phyloP scores from a whole-genome alignment of 2,329 filamentous ascomycete species.

The Epicoccum sorghinum region DNA sequence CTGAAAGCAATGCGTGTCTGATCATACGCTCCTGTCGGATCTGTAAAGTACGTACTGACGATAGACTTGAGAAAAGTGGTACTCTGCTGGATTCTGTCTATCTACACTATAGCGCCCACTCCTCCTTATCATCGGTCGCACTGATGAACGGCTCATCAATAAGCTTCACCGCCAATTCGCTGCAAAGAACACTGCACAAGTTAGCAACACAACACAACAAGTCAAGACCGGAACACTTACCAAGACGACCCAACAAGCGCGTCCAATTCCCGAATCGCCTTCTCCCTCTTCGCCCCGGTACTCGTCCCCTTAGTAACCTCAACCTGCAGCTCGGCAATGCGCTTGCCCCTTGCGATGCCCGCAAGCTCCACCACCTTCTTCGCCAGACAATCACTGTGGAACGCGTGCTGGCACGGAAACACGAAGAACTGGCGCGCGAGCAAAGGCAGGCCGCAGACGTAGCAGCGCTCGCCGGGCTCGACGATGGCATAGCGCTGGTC shows the following conservation, averaged over 20 bases:
- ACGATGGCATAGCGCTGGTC: slow-evolving; percentile 94
- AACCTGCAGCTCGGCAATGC: slow-evolving; percentile 84
- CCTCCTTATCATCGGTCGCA: slow-evolving; percentile 72
- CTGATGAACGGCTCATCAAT: slow-evolving; percentile 92
- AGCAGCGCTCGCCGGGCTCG: slow-evolving; percentile 93
- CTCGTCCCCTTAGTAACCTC: slow-evolving; percentile 80
- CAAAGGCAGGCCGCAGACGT: slow-evolving; percentile 82
- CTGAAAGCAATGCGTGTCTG: no score
- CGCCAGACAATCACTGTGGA: slow-evolving; percentile 93
- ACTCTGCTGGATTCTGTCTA: no score
- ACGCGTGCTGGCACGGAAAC: slow-evolving; percentile 97
- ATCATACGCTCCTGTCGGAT: no score
- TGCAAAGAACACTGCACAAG: slow-evolving; percentile 78
- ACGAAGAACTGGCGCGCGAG: slow-evolving; percentile 95
- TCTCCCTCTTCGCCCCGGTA: slow-evolving; percentile 74
- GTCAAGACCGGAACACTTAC: slow-evolving; percentile 56
- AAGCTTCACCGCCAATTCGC: slow-evolving; percentile 91
- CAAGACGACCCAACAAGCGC: slow-evolving; percentile 88
- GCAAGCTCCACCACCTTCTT: slow-evolving; percentile 83
- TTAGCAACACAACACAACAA: slow-evolving; percentile 23
- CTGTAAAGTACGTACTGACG: no score
- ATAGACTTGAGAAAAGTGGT: no score
- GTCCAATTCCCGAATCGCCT: slow-evolving; percentile 86
- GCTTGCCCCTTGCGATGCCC: slow-evolving; percentile 74
- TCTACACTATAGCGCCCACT: slow-evolving; percentile 69